phyloP scores from a whole-genome alignment of 1,284 basidiomycete genomes.

The Rhodotorula mucilaginosa region DNA sequence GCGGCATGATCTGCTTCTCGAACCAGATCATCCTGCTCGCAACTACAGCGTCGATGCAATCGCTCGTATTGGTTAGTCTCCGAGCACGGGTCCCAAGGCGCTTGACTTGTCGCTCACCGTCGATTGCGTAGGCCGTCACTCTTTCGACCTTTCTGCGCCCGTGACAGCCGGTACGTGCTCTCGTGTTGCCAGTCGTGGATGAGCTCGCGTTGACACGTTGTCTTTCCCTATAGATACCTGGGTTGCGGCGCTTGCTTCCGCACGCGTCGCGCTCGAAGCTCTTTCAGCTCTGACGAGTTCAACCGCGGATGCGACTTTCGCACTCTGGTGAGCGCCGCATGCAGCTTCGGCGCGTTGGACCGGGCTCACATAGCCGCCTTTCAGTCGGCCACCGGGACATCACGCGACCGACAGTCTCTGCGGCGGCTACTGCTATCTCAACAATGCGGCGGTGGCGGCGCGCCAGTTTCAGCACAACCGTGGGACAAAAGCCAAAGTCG shows the following conservation, averaged over 20 bases:
- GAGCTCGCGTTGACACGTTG: not conserved
- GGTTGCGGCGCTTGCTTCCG: slow-evolving; percentile 47
- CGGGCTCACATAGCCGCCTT: too few relatives aligned
- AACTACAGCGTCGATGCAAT: slow-evolving; percentile 6
- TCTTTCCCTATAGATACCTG: slow-evolving; percentile 45
- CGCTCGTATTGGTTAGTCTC: slow-evolving; percentile 12
- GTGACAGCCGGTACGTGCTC: slow-evolving; percentile 43
- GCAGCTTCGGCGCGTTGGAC: too few relatives aligned
- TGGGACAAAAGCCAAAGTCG: slow-evolving; percentile 37
- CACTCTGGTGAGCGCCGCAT: slow-evolving; percentile 38
- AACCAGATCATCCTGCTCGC: not conserved
- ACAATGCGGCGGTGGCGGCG: slow-evolving; percentile 50
- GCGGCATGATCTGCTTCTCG: slow-evolving; percentile 41
- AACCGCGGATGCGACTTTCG: slow-evolving; percentile 43
- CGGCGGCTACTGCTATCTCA: slow-evolving; percentile 52
- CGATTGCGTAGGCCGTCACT: slow-evolving; percentile 47
- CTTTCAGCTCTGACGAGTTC: slow-evolving; percentile 35
- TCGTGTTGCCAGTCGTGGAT: not conserved
- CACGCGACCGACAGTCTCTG: slow-evolving; percentile 48
- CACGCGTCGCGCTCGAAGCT: slow-evolving; percentile 46
- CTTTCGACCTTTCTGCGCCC: slow-evolving; percentile 51
- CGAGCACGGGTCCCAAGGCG: too few relatives aligned
- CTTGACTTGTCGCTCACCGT: not conserved
- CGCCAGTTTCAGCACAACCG: slow-evolving; percentile 39
- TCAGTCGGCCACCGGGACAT: slow-evolving; percentile 51